Conservation (phyloP, 192 early-diverging fungal genomes). For the Backusella circina region DNA sequence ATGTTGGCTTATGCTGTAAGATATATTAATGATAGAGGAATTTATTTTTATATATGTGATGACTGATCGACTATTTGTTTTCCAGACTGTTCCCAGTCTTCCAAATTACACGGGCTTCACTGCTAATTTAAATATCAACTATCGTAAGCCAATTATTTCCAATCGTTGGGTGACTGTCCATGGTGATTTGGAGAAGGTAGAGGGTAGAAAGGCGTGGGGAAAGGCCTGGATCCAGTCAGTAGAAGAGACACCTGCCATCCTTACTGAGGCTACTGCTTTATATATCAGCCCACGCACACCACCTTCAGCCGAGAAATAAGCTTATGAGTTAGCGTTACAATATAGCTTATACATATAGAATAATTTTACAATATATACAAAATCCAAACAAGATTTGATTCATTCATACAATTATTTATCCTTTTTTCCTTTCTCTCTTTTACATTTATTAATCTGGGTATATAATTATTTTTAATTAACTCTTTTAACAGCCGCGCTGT, state of each 20-base stretch:
- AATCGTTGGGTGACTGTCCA: conserved; percentile 23
- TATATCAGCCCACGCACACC: conserved; percentile 20
- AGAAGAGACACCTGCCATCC: conserved; percentile 14
- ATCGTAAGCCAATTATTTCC: conserved; percentile 20
- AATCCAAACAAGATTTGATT: neutral
- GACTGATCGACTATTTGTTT: neutral
- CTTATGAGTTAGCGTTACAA: neutral
- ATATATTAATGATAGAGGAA: neutral
- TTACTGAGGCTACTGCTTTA: conserved; percentile 22
- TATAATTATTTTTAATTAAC: neutral
- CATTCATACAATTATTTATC: neutral
- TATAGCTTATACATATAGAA: neutral
- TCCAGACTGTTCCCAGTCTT: conserved; percentile 15
- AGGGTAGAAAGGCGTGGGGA: conserved; percentile 28
- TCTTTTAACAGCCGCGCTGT: neutral
- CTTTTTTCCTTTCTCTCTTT: neutral
- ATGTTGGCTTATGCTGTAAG: conserved; percentile 32
- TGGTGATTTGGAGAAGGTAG: conserved; percentile 11
- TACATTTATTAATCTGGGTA: neutral
- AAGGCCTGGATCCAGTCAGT: conserved; percentile 19
- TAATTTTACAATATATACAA: neutral
- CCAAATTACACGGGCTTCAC: conserved; percentile 28
- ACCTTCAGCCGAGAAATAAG: neutral
- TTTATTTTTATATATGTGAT: neutral
- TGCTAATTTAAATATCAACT: conserved; percentile 29